These are phyloP conservation scores for Cerrena zonata DNA, from an alignment of 1,284 basidiomycete species.

Conservation along the genomic window DNA sequence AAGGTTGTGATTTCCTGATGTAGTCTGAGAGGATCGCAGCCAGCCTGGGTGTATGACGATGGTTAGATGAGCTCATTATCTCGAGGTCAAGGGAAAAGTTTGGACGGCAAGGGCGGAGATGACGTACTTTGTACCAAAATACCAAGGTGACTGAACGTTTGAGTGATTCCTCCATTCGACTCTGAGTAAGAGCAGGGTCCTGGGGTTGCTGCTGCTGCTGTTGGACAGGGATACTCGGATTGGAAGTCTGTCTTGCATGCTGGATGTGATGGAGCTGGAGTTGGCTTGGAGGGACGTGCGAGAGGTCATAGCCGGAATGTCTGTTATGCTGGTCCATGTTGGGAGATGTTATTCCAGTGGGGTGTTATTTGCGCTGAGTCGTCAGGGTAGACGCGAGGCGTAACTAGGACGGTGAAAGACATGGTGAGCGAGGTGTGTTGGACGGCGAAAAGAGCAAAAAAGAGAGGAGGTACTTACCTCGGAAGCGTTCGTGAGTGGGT, in stretches of 20 bases:
- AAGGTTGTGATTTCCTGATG: constrained; percentile 56
- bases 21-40: constrained; percentile 54
- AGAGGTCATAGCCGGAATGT: background rate
- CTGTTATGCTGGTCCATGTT: background rate
- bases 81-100: background rate
- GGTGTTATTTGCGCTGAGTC: no score
- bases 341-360: no score
- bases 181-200: constrained; percentile 12
- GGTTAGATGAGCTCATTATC: no score
- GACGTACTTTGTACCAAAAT: constrained; percentile 59
- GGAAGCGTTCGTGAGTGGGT: background rate
- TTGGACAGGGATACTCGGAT: background rate
- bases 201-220: constrained; percentile 2
- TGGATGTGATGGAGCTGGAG: background rate
- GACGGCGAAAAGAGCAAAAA: background rate
- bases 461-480: background rate
- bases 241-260: background rate
- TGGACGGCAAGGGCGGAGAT: background rate
- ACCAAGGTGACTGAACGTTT: constrained; percentile 52
- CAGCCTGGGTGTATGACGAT: no score
- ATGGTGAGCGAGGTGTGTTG: background rate
- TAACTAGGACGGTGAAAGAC: background rate
- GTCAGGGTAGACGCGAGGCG: no score
- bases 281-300: background rate
- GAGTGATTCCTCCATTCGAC: constrained; percentile 24